phyloP scores from a whole-genome alignment of 2,329 filamentous ascomycete genomes.

The Fusarium xyrophilum region DNA sequence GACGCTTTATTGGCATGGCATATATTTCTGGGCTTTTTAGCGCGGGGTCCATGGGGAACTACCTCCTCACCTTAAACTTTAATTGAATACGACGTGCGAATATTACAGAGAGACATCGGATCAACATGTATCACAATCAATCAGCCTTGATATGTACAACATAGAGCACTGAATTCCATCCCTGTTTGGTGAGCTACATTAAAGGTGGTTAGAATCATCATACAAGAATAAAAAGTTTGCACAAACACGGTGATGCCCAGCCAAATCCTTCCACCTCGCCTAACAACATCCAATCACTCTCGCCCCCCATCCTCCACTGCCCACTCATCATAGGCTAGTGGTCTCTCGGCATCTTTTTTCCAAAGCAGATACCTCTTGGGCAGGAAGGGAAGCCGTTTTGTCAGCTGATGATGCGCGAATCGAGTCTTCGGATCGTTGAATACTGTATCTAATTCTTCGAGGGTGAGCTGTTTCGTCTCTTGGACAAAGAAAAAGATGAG shows the following conservation, averaged over 20 bases:
- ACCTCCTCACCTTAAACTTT: no score
- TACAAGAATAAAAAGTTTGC: not conserved
- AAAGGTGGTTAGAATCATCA: not conserved
- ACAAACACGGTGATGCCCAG: not conserved
- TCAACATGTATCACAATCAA: not conserved
- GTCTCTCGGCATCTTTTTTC: not conserved
- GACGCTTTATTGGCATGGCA: not conserved
- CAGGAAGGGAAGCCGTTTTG: conserved; percentile 48
- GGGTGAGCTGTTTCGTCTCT: conserved; percentile 56
- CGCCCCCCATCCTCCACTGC: conserved; percentile 3
- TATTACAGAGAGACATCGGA: not conserved
- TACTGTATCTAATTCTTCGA: conserved; percentile 49
- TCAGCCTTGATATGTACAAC: not conserved
- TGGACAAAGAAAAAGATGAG: conserved; percentile 57
- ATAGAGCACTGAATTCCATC: not conserved
- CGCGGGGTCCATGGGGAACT: not conserved
- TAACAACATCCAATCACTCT: not conserved
- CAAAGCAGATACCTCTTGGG: conserved; percentile 12
- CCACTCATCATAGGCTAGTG: conserved; percentile 1
- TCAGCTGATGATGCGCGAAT: conserved; percentile 49
- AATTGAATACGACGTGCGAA: conserved; percentile 21
- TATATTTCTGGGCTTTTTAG: not conserved
- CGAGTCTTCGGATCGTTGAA: conserved; percentile 43
- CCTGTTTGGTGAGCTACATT: no score
- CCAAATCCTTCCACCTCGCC: not conserved